Percentiles rank a stretch among this genome's conserved stretches.
Evolutionary conservation across 352 stramenopile species (phyloP).

Genomic region (Phytopythium litorale): DNA sequence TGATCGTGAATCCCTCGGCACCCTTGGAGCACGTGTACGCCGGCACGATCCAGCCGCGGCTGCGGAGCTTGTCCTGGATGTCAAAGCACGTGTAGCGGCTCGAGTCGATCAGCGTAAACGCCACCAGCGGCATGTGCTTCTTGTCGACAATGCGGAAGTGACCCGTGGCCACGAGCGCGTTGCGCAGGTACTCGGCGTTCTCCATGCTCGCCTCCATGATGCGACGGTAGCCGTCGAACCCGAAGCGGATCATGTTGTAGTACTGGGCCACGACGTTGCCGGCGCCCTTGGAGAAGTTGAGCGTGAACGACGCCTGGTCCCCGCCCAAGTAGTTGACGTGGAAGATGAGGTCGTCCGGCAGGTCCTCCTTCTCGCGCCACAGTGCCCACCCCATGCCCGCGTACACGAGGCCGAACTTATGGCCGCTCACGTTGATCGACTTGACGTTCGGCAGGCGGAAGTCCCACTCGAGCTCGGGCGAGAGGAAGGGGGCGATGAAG

Average conservation of each 20-base stretch:
- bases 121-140: conserved; percentile 89
- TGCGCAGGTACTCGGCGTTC: conserved; percentile 77
- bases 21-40: conserved; percentile 87
- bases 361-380: conserved; percentile 78
- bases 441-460: conserved; percentile 90
- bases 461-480: conserved; percentile 87
- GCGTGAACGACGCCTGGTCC: conserved; percentile 89
- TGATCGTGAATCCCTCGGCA: conserved; percentile 83
- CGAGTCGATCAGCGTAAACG: conserved; percentile 80
- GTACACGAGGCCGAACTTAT: conserved; percentile 94
- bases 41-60: conserved; percentile 86
- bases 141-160: conserved; percentile 90
- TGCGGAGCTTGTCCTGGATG: conserved; percentile 88
- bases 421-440: conserved; percentile 92
- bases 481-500: conserved; percentile 91
- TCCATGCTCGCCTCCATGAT: conserved; percentile 91
- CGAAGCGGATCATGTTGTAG: conserved; percentile 93
- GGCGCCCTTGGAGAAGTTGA: conserved; percentile 93
- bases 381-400: conserved; percentile 92
- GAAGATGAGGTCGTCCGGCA: conserved; percentile 88
- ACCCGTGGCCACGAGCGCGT: conserved; percentile 66
- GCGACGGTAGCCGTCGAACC: conserved; percentile 82
- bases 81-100: conserved; percentile 87
- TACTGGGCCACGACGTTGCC: conserved; percentile 89
- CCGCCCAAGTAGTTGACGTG: conserved; percentile 92